Conservation (phyloP, 1,284 basidiomycete species). For the Chiua sp. region DNA sequence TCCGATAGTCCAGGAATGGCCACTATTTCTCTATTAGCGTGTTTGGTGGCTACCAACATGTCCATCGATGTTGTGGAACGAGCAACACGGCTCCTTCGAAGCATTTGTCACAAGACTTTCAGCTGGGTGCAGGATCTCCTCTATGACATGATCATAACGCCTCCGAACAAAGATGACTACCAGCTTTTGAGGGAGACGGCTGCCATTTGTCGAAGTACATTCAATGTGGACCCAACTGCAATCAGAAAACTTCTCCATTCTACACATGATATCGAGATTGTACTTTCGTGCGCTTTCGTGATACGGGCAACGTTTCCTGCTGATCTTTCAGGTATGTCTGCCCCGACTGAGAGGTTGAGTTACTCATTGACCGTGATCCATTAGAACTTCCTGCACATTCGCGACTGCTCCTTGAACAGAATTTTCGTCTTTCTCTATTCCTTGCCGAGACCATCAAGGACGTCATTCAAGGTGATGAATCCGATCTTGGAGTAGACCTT, state of each 20-base stretch:
- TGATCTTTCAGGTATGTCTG: no score
- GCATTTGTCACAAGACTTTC: constrained; percentile 35
- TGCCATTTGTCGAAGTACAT: constrained; percentile 47
- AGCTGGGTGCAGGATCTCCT: constrained; percentile 42
- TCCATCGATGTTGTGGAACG: no score
- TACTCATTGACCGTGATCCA: no score
- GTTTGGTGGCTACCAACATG: no score
- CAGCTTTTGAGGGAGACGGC: constrained; percentile 40
- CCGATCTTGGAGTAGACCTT: constrained; percentile 34
- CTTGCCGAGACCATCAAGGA: constrained; percentile 26
- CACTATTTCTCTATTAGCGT: constrained; percentile 40
- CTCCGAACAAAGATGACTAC: no score
- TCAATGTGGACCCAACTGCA: constrained; percentile 37
- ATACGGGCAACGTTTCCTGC: constrained; percentile 20
- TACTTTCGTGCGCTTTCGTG: constrained; percentile 42
- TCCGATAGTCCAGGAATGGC: constrained; percentile 42
- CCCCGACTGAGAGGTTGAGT: no score
- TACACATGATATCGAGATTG: constrained; percentile 32
- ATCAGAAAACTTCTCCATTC: constrained; percentile 25
- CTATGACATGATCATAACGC: no score
- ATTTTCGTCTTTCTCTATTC: constrained; percentile 30
- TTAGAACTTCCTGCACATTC: constrained; percentile 13
- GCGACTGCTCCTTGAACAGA: constrained; percentile 22
- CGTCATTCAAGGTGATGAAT: constrained; percentile 1
- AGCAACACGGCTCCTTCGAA: no score